Evolutionary conservation across 176 grass and related monocot genomes (phyloP).

Genomic region (Phoenix roebelenii): DNA sequence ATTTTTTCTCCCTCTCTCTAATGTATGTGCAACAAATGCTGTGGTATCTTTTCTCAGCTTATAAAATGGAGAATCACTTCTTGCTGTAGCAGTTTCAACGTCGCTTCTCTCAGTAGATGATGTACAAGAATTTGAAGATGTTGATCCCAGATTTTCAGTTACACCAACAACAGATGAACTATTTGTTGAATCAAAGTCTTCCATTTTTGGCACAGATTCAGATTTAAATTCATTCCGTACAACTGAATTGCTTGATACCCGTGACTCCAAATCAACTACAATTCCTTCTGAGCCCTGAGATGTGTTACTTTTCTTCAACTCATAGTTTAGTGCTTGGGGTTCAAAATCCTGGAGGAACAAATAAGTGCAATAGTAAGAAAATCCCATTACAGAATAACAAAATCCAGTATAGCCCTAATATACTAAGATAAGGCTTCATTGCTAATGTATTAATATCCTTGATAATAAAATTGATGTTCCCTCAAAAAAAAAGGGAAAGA

Average conservation of each 20-base stretch:
- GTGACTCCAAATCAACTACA: slow-evolving; percentile 36
- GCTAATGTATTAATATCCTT: too few relatives aligned
- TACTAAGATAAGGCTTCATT: background rate
- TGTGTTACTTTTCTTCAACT: slow-evolving; percentile 25
- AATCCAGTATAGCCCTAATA: background rate
- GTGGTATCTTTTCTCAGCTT: slow-evolving; percentile 83
- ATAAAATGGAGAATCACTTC: slow-evolving; percentile 63
- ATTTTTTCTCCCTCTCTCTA: slow-evolving; percentile 93
- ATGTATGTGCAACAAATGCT: slow-evolving; percentile 56
- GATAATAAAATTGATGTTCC: too few relatives aligned
- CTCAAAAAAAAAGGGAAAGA: too few relatives aligned
- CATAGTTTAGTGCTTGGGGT: slow-evolving; percentile 15
- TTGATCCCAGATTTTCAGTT: slow-evolving; percentile 20
- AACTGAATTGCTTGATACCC: slow-evolving; percentile 27
- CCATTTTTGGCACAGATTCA: background rate
- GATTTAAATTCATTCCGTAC: slow-evolving; percentile 22
- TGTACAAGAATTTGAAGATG: slow-evolving; percentile 24
- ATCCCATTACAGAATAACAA: background rate
- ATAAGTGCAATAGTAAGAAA: background rate
- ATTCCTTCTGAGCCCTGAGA: slow-evolving; percentile 31
- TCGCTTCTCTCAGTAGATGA: slow-evolving; percentile 23
- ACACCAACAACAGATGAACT: background rate
- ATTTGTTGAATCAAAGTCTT: background rate
- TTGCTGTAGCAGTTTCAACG: slow-evolving; percentile 40
- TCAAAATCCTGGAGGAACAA: slow-evolving; percentile 33